Conservation (phyloP, 1,284 basidiomycete genomes). For the Ceratobasidium sp. region DNA sequence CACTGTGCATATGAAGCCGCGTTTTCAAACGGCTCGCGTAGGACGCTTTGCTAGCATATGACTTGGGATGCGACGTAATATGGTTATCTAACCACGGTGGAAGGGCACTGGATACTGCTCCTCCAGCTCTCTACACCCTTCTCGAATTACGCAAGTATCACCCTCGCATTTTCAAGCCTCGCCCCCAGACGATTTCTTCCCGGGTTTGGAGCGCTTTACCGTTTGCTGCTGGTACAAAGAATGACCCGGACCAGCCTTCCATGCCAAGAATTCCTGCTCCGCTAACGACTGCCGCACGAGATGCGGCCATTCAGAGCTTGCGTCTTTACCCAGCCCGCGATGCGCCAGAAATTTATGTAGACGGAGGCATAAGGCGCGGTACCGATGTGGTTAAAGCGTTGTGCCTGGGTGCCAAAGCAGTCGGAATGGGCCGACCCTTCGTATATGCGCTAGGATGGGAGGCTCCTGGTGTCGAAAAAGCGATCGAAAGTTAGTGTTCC, state of each 20-base stretch:
- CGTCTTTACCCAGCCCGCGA: slow-evolving; percentile 24
- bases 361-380: slow-evolving; percentile 59
- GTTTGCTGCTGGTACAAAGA: background rate
- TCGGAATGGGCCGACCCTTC: slow-evolving; percentile 57
- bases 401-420: slow-evolving; percentile 60
- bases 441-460: slow-evolving; percentile 55
- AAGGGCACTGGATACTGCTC: slow-evolving; percentile 49
- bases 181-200: slow-evolving; percentile 47
- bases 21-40: slow-evolving; percentile 40
- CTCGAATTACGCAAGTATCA: slow-evolving; percentile 55
- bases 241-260: slow-evolving; percentile 46
- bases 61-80: slow-evolving; percentile 56
- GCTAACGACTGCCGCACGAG: slow-evolving; percentile 18
- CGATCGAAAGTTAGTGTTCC: slow-evolving; percentile 56
- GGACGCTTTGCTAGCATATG: slow-evolving; percentile 55
- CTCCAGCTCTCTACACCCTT: slow-evolving; percentile 57
- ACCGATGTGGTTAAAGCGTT: slow-evolving; percentile 60
- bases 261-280: slow-evolving; percentile 26
- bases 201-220: slow-evolving; percentile 12
- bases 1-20: background rate
- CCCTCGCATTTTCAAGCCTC: slow-evolving; percentile 53
- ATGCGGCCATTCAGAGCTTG: slow-evolving; percentile 12
- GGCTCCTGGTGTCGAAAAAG: slow-evolving; percentile 56
- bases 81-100: slow-evolving; percentile 58
- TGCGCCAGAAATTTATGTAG: slow-evolving; percentile 52